Evolutionary conservation across 2,329 filamentous ascomycete genomes (phyloP).

Genomic region (Cordyceps militaris): DNA sequence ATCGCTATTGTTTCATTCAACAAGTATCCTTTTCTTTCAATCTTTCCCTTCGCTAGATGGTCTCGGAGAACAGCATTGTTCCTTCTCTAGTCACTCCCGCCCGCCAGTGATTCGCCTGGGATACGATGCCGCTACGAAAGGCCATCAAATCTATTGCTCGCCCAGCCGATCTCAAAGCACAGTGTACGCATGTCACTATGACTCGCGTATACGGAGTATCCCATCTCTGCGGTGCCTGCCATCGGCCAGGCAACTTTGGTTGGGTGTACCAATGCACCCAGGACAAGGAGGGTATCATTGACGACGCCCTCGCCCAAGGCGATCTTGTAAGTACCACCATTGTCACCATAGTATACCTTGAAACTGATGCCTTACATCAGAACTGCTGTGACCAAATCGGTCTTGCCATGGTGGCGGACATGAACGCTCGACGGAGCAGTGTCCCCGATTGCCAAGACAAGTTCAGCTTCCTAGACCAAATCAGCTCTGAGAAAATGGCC

Average conservation of each 20-base stretch:
- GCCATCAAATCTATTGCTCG: conserved; percentile 1
- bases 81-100: background rate
- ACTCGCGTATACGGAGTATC: conserved; percentile 52
- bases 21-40: background rate
- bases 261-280: conserved; percentile 71
- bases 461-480: conserved; percentile 39
- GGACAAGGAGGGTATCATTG: conserved; percentile 44
- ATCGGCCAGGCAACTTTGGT: conserved; percentile 47
- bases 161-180: conserved; percentile 20
- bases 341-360: background rate
- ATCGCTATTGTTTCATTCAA: background rate
- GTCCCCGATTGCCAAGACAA: conserved; percentile 35
- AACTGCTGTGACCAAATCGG: conserved; percentile 29
- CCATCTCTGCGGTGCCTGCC: conserved; percentile 52
- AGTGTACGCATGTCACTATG: conserved; percentile 64
- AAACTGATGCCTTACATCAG: background rate
- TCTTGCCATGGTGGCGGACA: conserved; percentile 23
- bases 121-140: conserved; percentile 6
- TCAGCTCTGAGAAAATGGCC: conserved; percentile 33
- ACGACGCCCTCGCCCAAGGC: conserved; percentile 22
- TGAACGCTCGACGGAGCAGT: conserved; percentile 32
- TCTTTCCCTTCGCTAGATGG: background rate
- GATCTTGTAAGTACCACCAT: conserved; percentile 13
- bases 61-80: background rate
- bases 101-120: background rate